These are phyloP conservation scores for Allium sativum DNA, from an alignment of 106 monocot species.

Conservation along the genomic window DNA sequence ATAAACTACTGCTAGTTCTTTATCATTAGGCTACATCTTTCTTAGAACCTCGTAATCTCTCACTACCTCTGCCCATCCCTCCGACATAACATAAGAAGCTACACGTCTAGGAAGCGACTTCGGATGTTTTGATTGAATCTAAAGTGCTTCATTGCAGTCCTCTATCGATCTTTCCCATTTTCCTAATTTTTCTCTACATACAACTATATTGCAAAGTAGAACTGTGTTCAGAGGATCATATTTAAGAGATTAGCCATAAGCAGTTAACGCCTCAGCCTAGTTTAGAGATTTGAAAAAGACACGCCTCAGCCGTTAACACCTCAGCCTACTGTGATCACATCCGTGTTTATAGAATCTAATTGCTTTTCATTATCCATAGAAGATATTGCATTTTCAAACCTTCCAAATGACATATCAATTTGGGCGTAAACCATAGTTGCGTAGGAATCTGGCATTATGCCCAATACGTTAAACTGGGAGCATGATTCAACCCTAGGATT, in stretches of 20 bases:
- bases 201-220: conserved; percentile 63
- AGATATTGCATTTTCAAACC: conserved; percentile 55
- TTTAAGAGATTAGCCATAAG: conserved; percentile 51
- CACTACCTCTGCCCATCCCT: conserved; percentile 57
- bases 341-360: conserved; percentile 31
- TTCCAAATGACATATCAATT: conserved; percentile 81
- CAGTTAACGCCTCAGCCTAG: conserved; percentile 38
- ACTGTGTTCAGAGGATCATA: conserved; percentile 51
- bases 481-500: conserved; percentile 21
- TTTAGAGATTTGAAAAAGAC: conserved; percentile 38
- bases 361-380: conserved; percentile 33
- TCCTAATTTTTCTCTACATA: conserved; percentile 52
- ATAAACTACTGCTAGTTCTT: conserved; percentile 41
- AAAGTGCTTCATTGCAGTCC: conserved; percentile 57
- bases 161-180: conserved; percentile 51
- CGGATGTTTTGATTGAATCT: conserved; percentile 38
- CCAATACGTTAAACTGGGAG: conserved; percentile 25
- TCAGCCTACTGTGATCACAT: conserved; percentile 18
- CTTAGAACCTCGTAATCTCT: conserved; percentile 50
- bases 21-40: conserved; percentile 44
- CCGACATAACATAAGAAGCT: conserved; percentile 62
- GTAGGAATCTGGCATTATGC: conserved; percentile 50
- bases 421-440: conserved; percentile 44
- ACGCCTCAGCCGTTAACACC: no score
- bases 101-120: conserved; percentile 72